phyloP scores from a whole-genome alignment of 345 rosid genomes.

The Hypericum androsaemum region DNA sequence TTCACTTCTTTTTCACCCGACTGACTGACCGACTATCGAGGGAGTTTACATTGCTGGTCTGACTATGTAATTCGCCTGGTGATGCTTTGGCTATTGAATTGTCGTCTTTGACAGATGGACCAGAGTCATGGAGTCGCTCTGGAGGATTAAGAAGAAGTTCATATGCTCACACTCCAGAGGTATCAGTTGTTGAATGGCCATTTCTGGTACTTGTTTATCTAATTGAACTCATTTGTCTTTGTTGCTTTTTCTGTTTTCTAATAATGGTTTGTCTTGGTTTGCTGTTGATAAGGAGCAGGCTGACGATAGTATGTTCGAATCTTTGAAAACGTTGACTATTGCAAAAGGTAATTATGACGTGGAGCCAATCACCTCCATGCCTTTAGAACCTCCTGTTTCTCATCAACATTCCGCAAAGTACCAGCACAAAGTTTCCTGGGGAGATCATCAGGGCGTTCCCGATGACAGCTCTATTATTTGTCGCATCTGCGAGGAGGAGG shows the following conservation, averaged over 20 bases:
- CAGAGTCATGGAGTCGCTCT: constrained; percentile 39
- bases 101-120: constrained; percentile 35
- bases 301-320: constrained; percentile 43
- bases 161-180: constrained; percentile 90
- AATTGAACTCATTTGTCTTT: constrained; percentile 14
- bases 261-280: constrained; percentile 32
- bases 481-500: constrained; percentile 98
- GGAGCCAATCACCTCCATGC: constrained; percentile 29
- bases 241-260: constrained; percentile 1
- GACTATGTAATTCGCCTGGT: constrained; percentile 13
- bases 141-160: constrained; percentile 64
- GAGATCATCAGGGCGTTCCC: constrained; percentile 51
- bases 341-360: constrained; percentile 35
- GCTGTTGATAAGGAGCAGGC: constrained; percentile 39
- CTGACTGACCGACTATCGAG: too few species aligned
- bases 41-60: too few species aligned
- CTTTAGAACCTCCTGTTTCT: constrained; percentile 47
- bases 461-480: constrained; percentile 92
- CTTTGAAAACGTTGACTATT: constrained; percentile 25
- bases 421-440: constrained; percentile 82
- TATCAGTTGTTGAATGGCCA: constrained; percentile 21
- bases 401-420: constrained; percentile 59
- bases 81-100: constrained; percentile 19
- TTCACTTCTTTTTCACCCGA: too few species aligned
- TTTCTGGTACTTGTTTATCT: constrained; percentile 14